A percentile compares a stretch with the other conserved stretches of the same genome.
phyloP scores from a whole-genome alignment of 306 rosid genomes.

The Cucurbita ficifolia region DNA sequence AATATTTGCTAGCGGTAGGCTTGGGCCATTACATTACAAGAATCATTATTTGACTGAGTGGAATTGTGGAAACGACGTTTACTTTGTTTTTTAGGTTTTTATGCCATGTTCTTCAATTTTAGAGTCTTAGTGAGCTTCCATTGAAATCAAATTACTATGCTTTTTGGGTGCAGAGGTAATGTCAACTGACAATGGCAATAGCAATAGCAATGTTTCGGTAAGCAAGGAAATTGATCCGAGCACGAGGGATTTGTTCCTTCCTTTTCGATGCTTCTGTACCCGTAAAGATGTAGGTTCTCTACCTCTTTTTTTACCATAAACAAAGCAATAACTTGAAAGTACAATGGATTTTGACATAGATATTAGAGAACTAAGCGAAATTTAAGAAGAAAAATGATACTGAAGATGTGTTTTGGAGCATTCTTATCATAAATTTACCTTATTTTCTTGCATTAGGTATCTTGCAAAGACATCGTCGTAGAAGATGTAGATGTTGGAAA shows the following conservation, averaged over 20 bases:
- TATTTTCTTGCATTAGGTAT: slow-evolving; percentile 31
- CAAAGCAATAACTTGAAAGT: background rate
- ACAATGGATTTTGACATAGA: background rate
- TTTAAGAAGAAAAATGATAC: background rate
- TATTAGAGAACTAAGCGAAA: background rate
- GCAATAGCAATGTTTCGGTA: background rate
- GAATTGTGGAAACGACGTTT: background rate
- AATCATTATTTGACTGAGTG: background rate
- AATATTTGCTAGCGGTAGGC: no score
- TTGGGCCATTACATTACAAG: background rate
- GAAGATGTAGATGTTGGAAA: slow-evolving; percentile 58
- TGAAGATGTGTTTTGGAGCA: background rate
- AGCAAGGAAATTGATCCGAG: slow-evolving; percentile 37
- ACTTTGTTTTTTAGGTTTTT: background rate
- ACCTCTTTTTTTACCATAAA: background rate
- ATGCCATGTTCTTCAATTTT: background rate
- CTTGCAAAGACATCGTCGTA: slow-evolving; percentile 46
- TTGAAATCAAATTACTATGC: background rate
- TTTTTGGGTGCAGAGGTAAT: slow-evolving; percentile 18
- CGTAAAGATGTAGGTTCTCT: slow-evolving; percentile 67
- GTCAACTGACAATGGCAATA: background rate
- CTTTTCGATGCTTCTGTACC: slow-evolving; percentile 77
- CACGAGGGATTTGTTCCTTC: slow-evolving; percentile 54
- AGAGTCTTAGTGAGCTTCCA: background rate
- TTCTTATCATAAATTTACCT: background rate